Base-by-base conservation (phyloP, 2,329 filamentous ascomycete genomes). In the Aureobasidium subglaciale region DNA sequence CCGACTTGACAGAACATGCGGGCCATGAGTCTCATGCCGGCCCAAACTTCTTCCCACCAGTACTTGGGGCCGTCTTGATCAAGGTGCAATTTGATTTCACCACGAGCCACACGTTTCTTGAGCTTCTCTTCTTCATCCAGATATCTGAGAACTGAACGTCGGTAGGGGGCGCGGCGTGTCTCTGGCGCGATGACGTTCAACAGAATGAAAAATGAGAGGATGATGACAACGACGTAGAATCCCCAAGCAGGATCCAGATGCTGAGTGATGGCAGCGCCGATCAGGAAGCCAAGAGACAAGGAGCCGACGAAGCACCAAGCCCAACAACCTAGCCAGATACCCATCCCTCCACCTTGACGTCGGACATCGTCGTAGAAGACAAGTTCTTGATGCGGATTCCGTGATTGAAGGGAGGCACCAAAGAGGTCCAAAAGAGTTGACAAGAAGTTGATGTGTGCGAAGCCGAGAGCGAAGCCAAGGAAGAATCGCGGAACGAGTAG, bases 261-360 rank as follows among this genome's bases (percentile, higher is more conserved):
- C 60, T 85, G 80, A 62, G 90, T 88, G 62, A 90, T 80, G 34
- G 78, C 72, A 10, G 86, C 86, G 3, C 88, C 88, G 35, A 88
- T 74, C 56, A 87, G 71, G 64, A 90, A 91, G 0, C 88, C 87
- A 34, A 89, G 65, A 0, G 83, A 81, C 20, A 90, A 75, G 20
- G 86, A 88, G 5, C 84, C 85, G 62, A 88, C 82, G 69, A 82
- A 87, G 65, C 85, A 88, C 82, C 85, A 91, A 0, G 85, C 84
- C 86, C 87, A 90, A 55, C 87, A 76, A 1, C 86, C 85, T 9
- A 90, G 75, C 88, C 87, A 91, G n/a, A 87, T 73, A 0, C 88
- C 88, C 73, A 90, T 84, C 0, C 88, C 87, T 11, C 87, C 86
- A 7, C 88, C 88, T 64, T 90, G 85, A 37, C 87, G 77, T 55